A percentile compares a stretch with the other conserved stretches of the same genome.
Evolutionary conservation across 768 basidiomycete genomes (phyloP).

Genomic region (Candolleomyces efflorescens): DNA sequence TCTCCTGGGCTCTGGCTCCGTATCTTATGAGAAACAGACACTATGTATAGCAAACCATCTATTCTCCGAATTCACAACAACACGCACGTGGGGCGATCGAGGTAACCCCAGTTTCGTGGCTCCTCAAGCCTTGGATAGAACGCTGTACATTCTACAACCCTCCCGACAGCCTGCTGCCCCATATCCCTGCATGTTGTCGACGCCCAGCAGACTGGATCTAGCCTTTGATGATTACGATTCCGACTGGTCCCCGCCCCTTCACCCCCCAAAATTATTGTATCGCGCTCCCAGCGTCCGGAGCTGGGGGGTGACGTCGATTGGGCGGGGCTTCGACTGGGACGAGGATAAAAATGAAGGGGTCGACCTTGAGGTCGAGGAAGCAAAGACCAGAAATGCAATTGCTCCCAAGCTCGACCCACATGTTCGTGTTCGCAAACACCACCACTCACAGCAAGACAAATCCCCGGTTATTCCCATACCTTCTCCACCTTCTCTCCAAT

Average conservation of each 20-base stretch:
- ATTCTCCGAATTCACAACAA: neutral
- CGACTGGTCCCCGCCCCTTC: conserved; percentile 57
- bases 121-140: neutral
- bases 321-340: conserved; percentile 78
- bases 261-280: conserved; percentile 43
- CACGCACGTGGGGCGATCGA: neutral
- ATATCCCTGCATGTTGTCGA: conserved; percentile 51
- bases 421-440: conserved; percentile 34
- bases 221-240: conserved; percentile 69
- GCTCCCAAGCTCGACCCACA: conserved; percentile 16
- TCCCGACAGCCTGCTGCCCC: neutral
- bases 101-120: neutral
- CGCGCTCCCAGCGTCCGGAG: conserved; percentile 67
- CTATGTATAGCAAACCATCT: neutral
- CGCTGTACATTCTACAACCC: neutral
- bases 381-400: conserved; percentile 11
- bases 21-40: too few relatives aligned
- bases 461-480: conserved; percentile 22
- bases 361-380: conserved; percentile 10
- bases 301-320: conserved; percentile 84
- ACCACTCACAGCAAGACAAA: conserved; percentile 30
- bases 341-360: conserved; percentile 28
- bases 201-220: conserved; percentile 44
- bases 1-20: too few relatives aligned
- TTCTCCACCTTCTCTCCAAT: conserved; percentile 16